Conservation (phyloP, 2,329 filamentous ascomycete species). For the Bipolaris cookei region DNA sequence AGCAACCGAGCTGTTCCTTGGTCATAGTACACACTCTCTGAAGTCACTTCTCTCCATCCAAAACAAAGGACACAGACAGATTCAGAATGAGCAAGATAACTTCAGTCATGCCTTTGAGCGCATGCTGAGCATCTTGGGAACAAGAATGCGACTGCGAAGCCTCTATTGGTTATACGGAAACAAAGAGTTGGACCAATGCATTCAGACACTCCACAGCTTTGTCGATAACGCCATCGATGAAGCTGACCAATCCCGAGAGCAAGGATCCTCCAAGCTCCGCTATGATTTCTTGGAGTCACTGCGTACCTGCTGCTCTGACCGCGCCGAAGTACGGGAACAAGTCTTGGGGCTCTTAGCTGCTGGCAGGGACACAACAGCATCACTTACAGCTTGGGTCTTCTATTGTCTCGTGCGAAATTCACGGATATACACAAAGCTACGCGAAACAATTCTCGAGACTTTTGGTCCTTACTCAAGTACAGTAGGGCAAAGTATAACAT, state of each 20-base stretch:
- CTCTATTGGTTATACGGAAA: constrained; percentile 12
- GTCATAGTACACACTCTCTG: constrained; percentile 6
- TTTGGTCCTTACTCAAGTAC: constrained; percentile 44
- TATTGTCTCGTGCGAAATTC: constrained; percentile 33
- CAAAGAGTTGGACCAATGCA: constrained; percentile 5
- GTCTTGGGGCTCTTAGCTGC: constrained; percentile 60
- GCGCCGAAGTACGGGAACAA: constrained; percentile 37
- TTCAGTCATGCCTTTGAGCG: constrained; percentile 12
- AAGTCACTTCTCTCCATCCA: not conserved
- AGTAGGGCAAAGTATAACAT: not conserved
- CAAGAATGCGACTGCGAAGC: constrained; percentile 9
- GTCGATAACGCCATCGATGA: constrained; percentile 10
- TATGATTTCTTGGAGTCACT: constrained; percentile 14
- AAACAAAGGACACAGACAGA: not conserved
- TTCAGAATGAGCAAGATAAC: not conserved
- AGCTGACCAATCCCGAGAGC: constrained; percentile 7
- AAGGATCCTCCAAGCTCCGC: not conserved
- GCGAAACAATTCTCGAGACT: constrained; percentile 37
- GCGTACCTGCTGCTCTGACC: constrained; percentile 4
- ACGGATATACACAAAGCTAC: constrained; percentile 47
- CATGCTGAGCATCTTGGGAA: constrained; percentile 8
- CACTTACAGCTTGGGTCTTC: constrained; percentile 54
- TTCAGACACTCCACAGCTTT: constrained; percentile 3
- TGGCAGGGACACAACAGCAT: constrained; percentile 58
- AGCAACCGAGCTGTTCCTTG: constrained; percentile 8